A percentile compares a stretch with the other conserved stretches of the same genome.
These are phyloP conservation scores for Dictyophora rubrovolvata DNA, from an alignment of 768 basidiomycete genomes.

Conservation along the genomic window DNA sequence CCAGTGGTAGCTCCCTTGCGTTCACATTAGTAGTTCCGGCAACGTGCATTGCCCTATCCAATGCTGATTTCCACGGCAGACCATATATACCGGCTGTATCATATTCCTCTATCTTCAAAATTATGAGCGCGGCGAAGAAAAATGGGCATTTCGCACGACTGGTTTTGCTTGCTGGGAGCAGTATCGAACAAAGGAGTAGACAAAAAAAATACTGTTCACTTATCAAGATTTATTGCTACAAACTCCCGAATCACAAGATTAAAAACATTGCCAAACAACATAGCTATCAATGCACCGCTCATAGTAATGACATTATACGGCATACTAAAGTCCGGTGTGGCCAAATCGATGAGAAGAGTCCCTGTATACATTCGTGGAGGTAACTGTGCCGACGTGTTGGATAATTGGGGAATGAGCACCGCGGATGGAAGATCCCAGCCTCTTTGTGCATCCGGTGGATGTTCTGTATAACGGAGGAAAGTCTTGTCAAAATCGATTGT, in stretches of 20 bases:
- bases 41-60: no score
- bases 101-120: no score
- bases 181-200: no score
- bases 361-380: constrained; percentile 58
- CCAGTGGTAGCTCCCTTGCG: no score
- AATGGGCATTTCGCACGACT: no score
- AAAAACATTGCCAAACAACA: constrained; percentile 89
- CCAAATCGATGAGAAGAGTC: constrained; percentile 78
- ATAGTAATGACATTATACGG: constrained; percentile 99
- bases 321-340: constrained; percentile 99
- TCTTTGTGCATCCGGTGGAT: constrained; percentile 89
- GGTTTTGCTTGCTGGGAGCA: no score
- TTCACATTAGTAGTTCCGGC: no score
- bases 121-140: no score
- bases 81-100: no score
- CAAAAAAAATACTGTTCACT: neutral
- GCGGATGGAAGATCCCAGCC: constrained; percentile 92
- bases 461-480: constrained; percentile 89
- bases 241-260: constrained; percentile 78
- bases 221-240: constrained; percentile 24
- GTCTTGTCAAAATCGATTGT: constrained; percentile 70
- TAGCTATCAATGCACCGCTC: constrained; percentile 80
- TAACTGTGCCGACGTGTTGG: neutral
- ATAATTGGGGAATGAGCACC: constrained; percentile 42
- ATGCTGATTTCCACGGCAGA: no score